Evolutionary conservation across 2,329 filamentous ascomycete species (phyloP).

Genomic region (Rutstroemia sp.): DNA sequence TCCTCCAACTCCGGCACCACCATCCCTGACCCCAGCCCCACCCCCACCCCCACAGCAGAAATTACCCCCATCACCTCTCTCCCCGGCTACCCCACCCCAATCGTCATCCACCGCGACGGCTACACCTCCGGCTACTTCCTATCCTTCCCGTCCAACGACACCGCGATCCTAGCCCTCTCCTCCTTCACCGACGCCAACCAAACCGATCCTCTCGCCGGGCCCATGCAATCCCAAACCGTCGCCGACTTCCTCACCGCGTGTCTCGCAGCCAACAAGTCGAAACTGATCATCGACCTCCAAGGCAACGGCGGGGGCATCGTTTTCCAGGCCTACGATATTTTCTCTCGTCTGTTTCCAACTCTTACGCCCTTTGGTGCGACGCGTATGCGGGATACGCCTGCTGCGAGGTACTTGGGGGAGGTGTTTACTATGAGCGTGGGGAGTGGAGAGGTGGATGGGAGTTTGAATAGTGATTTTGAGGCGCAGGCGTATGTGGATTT

Average conservation of each 20-base stretch:
- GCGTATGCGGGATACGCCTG: conserved; percentile 14
- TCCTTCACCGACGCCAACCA: conserved; percentile 12
- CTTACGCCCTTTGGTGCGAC: conserved; percentile 33
- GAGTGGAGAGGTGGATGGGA: background rate
- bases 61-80: conserved; percentile 7
- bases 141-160: conserved; percentile 13
- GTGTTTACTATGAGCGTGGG: background rate
- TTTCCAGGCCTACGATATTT: conserved; percentile 40
- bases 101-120: conserved; percentile 18
- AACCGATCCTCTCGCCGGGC: conserved; percentile 11
- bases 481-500: background rate
- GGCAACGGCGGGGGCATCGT: conserved; percentile 51
- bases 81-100: conserved; percentile 21
- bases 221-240: conserved; percentile 20
- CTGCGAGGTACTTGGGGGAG: conserved; percentile 26
- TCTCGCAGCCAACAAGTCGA: conserved; percentile 42
- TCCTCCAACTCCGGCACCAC: conserved; percentile 33
- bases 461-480: background rate
- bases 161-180: conserved; percentile 22
- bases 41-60: background rate
- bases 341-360: conserved; percentile 31
- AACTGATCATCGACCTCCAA: conserved; percentile 54
- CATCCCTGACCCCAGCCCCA: background rate
- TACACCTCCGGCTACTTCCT: conserved; percentile 25
- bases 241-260: conserved; percentile 38